Conservation (phyloP, 306 rosid species). For the Hippophae gyantsensis region DNA sequence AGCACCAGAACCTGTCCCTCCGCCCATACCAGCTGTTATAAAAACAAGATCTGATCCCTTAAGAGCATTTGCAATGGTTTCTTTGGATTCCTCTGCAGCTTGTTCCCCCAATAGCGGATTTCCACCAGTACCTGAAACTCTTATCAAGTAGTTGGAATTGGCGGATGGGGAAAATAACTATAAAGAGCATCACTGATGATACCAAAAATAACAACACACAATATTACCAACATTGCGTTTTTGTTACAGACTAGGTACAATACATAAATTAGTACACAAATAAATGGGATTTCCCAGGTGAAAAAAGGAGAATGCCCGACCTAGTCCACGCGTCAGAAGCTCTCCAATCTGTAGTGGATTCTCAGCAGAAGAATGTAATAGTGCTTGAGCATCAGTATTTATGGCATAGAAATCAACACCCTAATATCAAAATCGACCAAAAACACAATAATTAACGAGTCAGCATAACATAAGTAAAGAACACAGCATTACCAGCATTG, state of each 20-base stretch:
- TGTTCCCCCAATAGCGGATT: conserved; percentile 97
- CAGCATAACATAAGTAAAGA: conserved; percentile 6
- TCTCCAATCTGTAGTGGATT: conserved; percentile 93
- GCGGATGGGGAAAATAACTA: conserved; percentile 6
- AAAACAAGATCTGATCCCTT: conserved; percentile 96
- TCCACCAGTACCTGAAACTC: conserved; percentile 94
- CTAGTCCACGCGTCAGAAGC: conserved; percentile 96
- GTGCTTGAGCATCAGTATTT: conserved; percentile 96
- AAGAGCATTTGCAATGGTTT: conserved; percentile 71
- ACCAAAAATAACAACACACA: neutral
- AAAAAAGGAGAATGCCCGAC: conserved; percentile 37
- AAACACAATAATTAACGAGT: conserved; percentile 18
- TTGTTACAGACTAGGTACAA: neutral
- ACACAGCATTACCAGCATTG: neutral
- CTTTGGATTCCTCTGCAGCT: conserved; percentile 97
- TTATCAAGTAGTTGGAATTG: conserved; percentile 30
- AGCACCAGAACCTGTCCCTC: conserved; percentile 98
- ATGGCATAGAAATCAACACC: conserved; percentile 95
- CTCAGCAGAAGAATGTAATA: conserved; percentile 74
- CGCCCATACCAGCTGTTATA: conserved; percentile 99
- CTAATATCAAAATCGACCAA: conserved; percentile 37
- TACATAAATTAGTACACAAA: conserved; percentile 1
- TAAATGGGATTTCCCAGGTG: conserved; percentile 9
- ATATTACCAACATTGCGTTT: neutral
- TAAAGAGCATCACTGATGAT: neutral